These are phyloP conservation scores for Aegilops longissima DNA, from an alignment of 176 grass and related monocot species.

Conservation along the genomic window DNA sequence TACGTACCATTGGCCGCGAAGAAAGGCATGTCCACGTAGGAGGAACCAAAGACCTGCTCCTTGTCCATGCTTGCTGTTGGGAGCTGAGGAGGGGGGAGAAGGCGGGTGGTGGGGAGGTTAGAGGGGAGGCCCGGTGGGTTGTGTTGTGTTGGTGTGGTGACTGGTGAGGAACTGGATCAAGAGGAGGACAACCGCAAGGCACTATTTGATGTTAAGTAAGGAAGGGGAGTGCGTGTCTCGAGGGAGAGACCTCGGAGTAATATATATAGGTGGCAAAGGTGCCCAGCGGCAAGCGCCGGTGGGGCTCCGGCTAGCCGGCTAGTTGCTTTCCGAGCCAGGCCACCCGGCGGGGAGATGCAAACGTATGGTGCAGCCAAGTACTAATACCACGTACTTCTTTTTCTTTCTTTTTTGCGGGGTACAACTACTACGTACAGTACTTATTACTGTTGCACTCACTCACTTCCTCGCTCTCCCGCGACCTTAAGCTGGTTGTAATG, in stretches of 20 bases:
- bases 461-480: background rate
- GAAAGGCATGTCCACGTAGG: conserved; percentile 37
- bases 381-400: background rate
- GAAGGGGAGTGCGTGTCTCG: conserved; percentile 45
- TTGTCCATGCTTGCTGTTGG: conserved; percentile 35
- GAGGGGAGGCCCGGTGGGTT: too few relatives aligned
- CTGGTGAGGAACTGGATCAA: conserved; percentile 4
- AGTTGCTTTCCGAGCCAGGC: conserved; percentile 18
- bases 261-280: conserved; percentile 44
- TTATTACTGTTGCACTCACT: background rate
- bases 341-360: background rate
- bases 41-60: conserved; percentile 30
- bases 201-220: background rate
- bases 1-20: conserved; percentile 30
- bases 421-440: background rate
- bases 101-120: background rate
- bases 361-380: background rate
- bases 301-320: conserved; percentile 21
- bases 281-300: conserved; percentile 14
- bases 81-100: background rate
- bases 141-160: background rate
- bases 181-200: conserved; percentile 36
- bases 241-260: conserved; percentile 45
- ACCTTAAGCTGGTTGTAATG: too few relatives aligned
- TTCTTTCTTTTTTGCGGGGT: too few relatives aligned